Conservation (phyloP, 371 early-diverging fungal species). For the Chytridiales sp. region DNA sequence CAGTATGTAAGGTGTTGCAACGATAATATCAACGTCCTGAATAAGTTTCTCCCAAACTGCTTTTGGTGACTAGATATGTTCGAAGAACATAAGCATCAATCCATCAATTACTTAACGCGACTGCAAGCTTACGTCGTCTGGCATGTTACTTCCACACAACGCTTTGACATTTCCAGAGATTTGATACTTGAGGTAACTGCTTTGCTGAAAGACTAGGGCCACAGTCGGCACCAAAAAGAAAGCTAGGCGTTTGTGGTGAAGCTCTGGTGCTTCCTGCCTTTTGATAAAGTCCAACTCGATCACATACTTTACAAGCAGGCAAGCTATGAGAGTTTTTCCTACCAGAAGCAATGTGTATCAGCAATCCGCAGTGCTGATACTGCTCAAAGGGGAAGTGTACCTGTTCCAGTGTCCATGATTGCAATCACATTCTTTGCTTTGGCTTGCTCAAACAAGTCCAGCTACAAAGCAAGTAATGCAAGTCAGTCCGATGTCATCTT, state of each 20-base stretch:
- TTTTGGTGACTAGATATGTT: background rate
- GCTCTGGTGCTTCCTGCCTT: background rate
- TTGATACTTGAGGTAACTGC: too few species aligned
- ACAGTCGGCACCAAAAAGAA: slow-evolving; percentile 86
- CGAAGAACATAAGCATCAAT: background rate
- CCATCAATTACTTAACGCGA: slow-evolving; percentile 29
- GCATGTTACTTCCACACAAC: slow-evolving; percentile 48
- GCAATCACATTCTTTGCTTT: slow-evolving; percentile 73
- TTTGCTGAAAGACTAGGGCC: slow-evolving; percentile 83
- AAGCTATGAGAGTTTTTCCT: slow-evolving; percentile 60
- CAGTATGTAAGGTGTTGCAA: slow-evolving; percentile 79
- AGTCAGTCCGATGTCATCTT: too few species aligned
- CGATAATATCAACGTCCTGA: slow-evolving; percentile 36
- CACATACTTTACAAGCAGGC: slow-evolving; percentile 3
- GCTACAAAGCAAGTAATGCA: too few species aligned
- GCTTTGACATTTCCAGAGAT: too few species aligned
- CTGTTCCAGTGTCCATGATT: slow-evolving; percentile 85
- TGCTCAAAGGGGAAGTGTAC: slow-evolving; percentile 88
- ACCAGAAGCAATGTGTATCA: slow-evolving; percentile 86
- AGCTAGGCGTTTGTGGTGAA: background rate
- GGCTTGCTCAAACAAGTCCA: slow-evolving; percentile 70
- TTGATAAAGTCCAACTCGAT: background rate
- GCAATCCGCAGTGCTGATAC: too few species aligned
- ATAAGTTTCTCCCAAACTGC: slow-evolving; percentile 19
- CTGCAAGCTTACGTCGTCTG: slow-evolving; percentile 29